Conservation (phyloP, 1,284 basidiomycete species). For the Papiliotrema fonsecae region DNA sequence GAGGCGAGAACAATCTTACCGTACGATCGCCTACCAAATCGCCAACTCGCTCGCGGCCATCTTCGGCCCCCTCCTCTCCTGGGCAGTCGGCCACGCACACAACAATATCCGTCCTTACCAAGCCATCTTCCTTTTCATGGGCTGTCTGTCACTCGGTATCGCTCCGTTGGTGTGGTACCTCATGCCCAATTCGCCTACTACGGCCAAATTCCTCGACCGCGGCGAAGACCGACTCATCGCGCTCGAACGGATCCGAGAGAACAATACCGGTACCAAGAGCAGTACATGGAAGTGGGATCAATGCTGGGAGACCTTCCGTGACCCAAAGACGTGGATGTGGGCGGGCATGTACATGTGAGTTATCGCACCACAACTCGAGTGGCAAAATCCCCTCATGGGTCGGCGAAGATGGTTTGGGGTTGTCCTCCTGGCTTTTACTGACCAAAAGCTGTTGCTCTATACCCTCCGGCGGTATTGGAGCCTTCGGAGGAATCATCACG, state of each 20-base stretch:
- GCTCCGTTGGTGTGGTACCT: conserved; percentile 51
- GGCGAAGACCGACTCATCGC: conserved; percentile 1
- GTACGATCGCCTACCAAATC: conserved; percentile 25
- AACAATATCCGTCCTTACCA: conserved; percentile 27
- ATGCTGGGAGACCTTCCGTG: conserved; percentile 13
- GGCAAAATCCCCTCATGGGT: no score
- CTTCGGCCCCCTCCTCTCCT: conserved; percentile 27
- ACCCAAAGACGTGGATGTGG: no score
- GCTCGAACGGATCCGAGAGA: conserved; percentile 8
- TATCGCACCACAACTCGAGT: no score
- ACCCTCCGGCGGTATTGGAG: neutral
- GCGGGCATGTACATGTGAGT: no score
- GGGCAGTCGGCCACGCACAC: conserved; percentile 23
- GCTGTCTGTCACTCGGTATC: conserved; percentile 48
- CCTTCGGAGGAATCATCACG: conserved; percentile 6
- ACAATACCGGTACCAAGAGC: conserved; percentile 4
- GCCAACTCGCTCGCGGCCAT: conserved; percentile 22
- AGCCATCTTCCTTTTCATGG: conserved; percentile 53
- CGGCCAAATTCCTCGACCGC: neutral
- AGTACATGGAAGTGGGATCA: conserved; percentile 15
- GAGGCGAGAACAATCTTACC: conserved; percentile 28
- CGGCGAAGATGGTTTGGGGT: no score
- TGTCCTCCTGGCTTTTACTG: no score
- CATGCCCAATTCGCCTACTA: neutral
- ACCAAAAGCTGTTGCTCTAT: neutral